phyloP scores from a whole-genome alignment of 306 rosid genomes.

The Parietaria judaica region DNA sequence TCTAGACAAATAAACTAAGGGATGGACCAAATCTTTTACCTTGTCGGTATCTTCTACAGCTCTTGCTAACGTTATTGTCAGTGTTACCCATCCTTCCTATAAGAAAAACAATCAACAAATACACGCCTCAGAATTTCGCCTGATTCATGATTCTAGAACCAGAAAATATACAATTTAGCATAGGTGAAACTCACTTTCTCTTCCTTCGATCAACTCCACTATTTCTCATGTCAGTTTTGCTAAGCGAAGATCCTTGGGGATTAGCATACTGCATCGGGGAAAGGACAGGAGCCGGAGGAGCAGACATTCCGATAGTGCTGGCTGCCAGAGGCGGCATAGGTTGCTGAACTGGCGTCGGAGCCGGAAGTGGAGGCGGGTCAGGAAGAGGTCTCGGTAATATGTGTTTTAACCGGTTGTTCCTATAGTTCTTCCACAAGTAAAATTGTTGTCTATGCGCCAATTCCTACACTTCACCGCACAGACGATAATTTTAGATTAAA shows the following conservation, averaged over 20 bases:
- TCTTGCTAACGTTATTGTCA: conserved; percentile 8
- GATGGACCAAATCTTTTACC: conserved; percentile 17
- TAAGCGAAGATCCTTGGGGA: conserved; percentile 48
- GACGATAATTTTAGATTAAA: neutral
- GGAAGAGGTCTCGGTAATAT: conserved; percentile 78
- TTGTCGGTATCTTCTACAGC: conserved; percentile 12
- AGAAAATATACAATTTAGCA: neutral
- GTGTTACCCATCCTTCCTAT: conserved; percentile 41
- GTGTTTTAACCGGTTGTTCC: conserved; percentile 87
- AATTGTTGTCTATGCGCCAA: conserved; percentile 93
- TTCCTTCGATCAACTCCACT: conserved; percentile 70
- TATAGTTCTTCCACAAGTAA: conserved; percentile 93
- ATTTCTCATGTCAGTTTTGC: conserved; percentile 64
- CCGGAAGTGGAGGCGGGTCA: conserved; percentile 50
- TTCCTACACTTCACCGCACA: conserved; percentile 41
- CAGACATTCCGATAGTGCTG: conserved; percentile 34
- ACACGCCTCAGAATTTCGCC: conserved; percentile 16
- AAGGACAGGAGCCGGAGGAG: conserved; percentile 46
- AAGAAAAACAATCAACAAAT: conserved; percentile 15
- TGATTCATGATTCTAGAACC: neutral
- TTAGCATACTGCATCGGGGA: conserved; percentile 75
- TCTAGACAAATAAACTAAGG: neutral
- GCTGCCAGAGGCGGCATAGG: conserved; percentile 50
- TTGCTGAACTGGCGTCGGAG: conserved; percentile 43
- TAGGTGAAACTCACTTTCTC: conserved; percentile 48